A percentile compares a stretch with the other conserved stretches of the same genome.
These are phyloP conservation scores for Fusarium heterosporum DNA, from an alignment of 2,329 filamentous ascomycete genomes.

Conservation along the genomic window DNA sequence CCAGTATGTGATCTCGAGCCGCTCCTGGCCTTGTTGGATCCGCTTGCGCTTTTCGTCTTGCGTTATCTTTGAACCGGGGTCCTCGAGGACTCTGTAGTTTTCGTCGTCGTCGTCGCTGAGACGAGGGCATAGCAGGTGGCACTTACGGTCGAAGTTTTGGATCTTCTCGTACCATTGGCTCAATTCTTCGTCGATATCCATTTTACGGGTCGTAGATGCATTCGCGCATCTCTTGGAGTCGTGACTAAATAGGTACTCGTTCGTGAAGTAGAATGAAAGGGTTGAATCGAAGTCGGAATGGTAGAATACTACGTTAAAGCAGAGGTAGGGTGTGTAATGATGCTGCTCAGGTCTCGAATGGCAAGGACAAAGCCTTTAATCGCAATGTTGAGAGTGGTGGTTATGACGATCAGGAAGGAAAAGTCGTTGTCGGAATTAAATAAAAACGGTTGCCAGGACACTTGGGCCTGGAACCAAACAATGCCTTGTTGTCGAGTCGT, in stretches of 20 bases:
- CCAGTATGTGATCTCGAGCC: conserved; percentile 73
- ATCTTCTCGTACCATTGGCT: conserved; percentile 58
- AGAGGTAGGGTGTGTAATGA: neutral
- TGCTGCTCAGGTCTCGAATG: neutral
- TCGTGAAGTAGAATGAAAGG: conserved; percentile 2
- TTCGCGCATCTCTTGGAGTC: conserved; percentile 40
- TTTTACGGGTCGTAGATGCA: conserved; percentile 42
- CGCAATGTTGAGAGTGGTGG: neutral
- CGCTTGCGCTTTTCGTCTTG: conserved; percentile 63
- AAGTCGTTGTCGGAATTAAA: conserved; percentile 17
- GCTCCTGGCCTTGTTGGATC: conserved; percentile 65
- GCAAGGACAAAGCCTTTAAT: neutral
- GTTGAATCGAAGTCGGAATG: conserved; percentile 18
- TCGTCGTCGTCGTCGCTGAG: conserved; percentile 70
- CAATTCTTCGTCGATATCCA: conserved; percentile 58
- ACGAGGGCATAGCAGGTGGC: conserved; percentile 77
- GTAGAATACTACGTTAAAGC: neutral
- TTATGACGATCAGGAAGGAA: neutral
- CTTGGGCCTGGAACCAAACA: conserved; percentile 21
- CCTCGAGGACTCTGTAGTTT: conserved; percentile 66
- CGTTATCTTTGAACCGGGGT: conserved; percentile 63
- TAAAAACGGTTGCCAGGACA: conserved; percentile 33
- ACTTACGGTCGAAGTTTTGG: conserved; percentile 57
- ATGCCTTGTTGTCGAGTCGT: conserved; percentile 13
- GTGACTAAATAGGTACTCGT: conserved; percentile 12